Conservation (phyloP, 1,139 yeast genomes). For the Debaryomyces robertsiae region DNA sequence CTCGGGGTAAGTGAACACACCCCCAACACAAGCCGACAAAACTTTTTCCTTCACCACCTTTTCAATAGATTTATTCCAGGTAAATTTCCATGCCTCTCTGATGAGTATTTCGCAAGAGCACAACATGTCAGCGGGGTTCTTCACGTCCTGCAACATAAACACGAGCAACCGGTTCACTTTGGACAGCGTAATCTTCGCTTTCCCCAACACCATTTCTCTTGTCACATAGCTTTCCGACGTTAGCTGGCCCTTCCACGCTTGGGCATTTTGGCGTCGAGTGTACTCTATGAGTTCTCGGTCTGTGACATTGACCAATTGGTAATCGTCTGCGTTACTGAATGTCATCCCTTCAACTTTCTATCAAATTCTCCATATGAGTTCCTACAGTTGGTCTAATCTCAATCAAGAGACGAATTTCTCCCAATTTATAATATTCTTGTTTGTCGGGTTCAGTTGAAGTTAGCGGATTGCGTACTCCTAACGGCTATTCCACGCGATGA, state of each 20-base stretch:
- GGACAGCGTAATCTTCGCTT: conserved; percentile 31
- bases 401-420: too few species aligned
- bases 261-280: conserved; percentile 52
- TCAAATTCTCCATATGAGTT: too few species aligned
- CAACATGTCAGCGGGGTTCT: conserved; percentile 24
- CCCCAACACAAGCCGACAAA: conserved; percentile 60
- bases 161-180: conserved; percentile 29
- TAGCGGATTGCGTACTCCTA: conserved; percentile 3
- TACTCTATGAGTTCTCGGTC: conserved; percentile 48
- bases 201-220: conserved; percentile 50
- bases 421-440: too few species aligned
- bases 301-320: conserved; percentile 21
- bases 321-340: conserved; percentile 5
- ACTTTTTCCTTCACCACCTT: conserved; percentile 27
- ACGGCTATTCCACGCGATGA: conserved; percentile 9
- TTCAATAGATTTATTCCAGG: conserved; percentile 18
- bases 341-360: conserved; percentile 2
- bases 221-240: conserved; percentile 50
- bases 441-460: conserved; percentile 9
- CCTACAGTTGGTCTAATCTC: too few species aligned
- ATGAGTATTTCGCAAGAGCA: conserved; percentile 44
- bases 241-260: conserved; percentile 56
- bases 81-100: conserved; percentile 32
- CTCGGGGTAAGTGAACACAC: conserved; percentile 61
- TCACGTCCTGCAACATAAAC: conserved; percentile 29